Evolutionary conservation across 768 basidiomycete species (phyloP).

Genomic region (Kwoniella shandongensis): DNA sequence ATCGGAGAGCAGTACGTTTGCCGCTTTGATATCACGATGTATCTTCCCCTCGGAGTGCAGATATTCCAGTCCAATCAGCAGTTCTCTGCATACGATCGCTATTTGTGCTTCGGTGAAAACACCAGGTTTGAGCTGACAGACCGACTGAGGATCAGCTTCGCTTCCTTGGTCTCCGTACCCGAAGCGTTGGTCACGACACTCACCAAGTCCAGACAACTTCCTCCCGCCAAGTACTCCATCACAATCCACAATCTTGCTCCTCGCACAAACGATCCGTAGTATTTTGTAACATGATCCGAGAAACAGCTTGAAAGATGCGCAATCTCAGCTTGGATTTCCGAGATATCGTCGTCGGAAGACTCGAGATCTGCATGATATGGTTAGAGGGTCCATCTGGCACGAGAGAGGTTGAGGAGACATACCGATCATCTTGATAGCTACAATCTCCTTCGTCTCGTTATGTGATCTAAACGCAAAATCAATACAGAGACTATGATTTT

Average conservation of each 20-base stretch:
- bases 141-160: constrained; percentile 12
- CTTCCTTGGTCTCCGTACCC: too few relatives aligned
- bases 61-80: constrained; percentile 89
- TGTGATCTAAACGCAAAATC: constrained; percentile 61
- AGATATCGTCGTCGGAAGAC: constrained; percentile 96
- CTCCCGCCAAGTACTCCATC: constrained; percentile 98
- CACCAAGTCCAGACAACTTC: constrained; percentile 90
- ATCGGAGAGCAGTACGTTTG: constrained; percentile 87
- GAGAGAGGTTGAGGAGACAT: constrained; percentile 46
- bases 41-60: constrained; percentile 95
- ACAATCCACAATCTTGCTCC: constrained; percentile 98
- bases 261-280: constrained; percentile 95
- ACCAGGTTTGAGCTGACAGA: constrained; percentile 71
- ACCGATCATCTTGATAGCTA: constrained; percentile 99
- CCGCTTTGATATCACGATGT: constrained; percentile 98
- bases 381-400: too few relatives aligned
- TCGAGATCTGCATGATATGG: constrained; percentile 77
- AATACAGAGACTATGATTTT: too few relatives aligned
- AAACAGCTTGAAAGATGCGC: constrained; percentile 93
- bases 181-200: constrained; percentile 25
- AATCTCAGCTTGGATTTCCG: constrained; percentile 98
- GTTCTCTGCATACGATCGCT: constrained; percentile 88
- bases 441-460: constrained; percentile 87
- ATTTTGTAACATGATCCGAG: constrained; percentile 92
- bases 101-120: constrained; percentile 90